Evolutionary conservation across 345 rosid genomes (phyloP), one percentile per base, ranked within the genome.

Genomic region (Excoecaria agallocha): DNA sequence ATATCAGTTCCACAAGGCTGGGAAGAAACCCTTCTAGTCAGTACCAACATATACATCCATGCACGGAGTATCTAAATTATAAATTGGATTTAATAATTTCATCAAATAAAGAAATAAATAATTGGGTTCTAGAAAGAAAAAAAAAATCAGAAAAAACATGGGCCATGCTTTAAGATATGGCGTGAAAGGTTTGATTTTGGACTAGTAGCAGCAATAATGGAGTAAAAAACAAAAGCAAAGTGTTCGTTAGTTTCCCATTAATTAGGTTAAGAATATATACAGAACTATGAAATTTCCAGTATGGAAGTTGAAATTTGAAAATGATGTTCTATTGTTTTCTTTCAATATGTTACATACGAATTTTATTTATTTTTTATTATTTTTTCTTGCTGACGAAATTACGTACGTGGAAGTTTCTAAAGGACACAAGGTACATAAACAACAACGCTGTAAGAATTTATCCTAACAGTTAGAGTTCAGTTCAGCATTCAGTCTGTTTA

Each of bases 381-480:
- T 37, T 38, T 51, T 3, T 22, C 64, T 38, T 11, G 38, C 24
- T 30, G 51, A 10, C 24, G 68, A 72, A 49, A 61, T 60, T 72
- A 41, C 68, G 50, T 72, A 41, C 68, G 50, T 46, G 68, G 75
- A 72, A 61, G 37, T 60, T 72, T 63, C 59, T 7, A 9, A 8
- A 43, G 19, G 13, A 41, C 15, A 6, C 22, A 8, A 19, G 3
- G 20, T 35, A 41, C 50, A 41, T 1, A 39, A 5, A 17, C 68
- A 38, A 30, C 2, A 30, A 30, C 30, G 30, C 30, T 30, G 30
- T 30, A 30, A 2, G 1, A 30, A 30, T 30, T 30, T 30, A 30
- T 30, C 30, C 30, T 30, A 30, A 30, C 30, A 30, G 30, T 30
- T 30, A 30, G 30, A 30, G 30, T 30, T 30, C 30, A 30, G 30